Conservation (phyloP, 1,139 yeast species). For the Blastobotrys persicus region DNA sequence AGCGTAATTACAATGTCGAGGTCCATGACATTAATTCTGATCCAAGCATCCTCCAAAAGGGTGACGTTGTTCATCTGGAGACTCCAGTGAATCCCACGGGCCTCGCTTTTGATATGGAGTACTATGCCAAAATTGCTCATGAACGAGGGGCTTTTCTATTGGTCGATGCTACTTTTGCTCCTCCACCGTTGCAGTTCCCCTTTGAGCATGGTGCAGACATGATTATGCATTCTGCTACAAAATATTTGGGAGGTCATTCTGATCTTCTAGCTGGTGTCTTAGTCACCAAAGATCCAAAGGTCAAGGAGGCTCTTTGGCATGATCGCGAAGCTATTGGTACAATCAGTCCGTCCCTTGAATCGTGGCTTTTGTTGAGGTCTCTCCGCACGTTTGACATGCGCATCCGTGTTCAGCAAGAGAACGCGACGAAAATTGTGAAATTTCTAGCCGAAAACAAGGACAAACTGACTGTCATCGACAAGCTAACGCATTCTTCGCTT, state of each 20-base stretch:
- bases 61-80: constrained; percentile 81
- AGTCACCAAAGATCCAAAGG: constrained; percentile 54
- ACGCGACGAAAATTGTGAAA: constrained; percentile 61
- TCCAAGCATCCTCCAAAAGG: constrained; percentile 43
- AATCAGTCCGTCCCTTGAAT: constrained; percentile 72
- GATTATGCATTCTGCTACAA: constrained; percentile 89
- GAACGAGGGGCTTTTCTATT: constrained; percentile 61
- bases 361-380: constrained; percentile 71
- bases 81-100: constrained; percentile 90
- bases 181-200: constrained; percentile 84
- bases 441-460: constrained; percentile 51
- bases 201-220: constrained; percentile 79
- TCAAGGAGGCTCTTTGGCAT: constrained; percentile 45
- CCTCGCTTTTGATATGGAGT: constrained; percentile 56
- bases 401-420: constrained; percentile 60
- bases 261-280: constrained; percentile 82
- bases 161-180: constrained; percentile 90
- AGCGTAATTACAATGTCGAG: constrained; percentile 59
- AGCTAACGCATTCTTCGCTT: constrained; percentile 68
- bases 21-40: constrained; percentile 34
- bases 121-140: constrained; percentile 68
- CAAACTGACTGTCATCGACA: constrained; percentile 49
- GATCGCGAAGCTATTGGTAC: constrained; percentile 77
- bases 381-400: constrained; percentile 76
- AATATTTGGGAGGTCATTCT: constrained; percentile 92